Evolutionary conservation across 192 early-diverging fungal genomes (phyloP).

Genomic region (Linnemannia elongata): DNA sequence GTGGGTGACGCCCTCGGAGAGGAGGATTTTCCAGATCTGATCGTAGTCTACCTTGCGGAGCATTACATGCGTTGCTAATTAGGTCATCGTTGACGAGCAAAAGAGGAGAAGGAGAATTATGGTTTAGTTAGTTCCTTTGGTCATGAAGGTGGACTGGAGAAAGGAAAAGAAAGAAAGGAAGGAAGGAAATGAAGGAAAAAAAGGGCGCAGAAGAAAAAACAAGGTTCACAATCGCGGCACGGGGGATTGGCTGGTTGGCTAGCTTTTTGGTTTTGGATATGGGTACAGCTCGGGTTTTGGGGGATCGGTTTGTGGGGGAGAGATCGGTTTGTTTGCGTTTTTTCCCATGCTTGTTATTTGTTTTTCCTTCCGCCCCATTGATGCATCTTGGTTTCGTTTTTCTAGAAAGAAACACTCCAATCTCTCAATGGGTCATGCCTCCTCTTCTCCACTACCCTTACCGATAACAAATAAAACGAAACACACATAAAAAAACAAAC

Average conservation of each 20-base stretch:
- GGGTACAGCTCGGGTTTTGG: background rate
- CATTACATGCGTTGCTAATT: slow-evolving; percentile 60
- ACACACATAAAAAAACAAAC: background rate
- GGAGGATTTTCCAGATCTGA: slow-evolving; percentile 64
- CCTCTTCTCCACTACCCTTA: background rate
- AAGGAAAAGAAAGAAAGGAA: slow-evolving; percentile 14
- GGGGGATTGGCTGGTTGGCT: background rate
- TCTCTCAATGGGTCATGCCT: background rate
- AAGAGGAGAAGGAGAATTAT: background rate
- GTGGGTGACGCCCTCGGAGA: slow-evolving; percentile 65
- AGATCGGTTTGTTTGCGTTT: background rate
- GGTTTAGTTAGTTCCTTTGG: background rate
- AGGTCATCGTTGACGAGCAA: background rate
- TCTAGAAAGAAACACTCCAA: background rate
- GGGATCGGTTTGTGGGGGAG: too few relatives aligned
- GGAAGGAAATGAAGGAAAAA: background rate
- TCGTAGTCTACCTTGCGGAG: slow-evolving; percentile 70
- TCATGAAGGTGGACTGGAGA: slow-evolving; percentile 39
- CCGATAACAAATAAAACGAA: background rate
- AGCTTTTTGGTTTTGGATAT: background rate
- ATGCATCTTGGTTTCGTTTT: background rate
- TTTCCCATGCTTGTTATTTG: background rate
- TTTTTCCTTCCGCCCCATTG: background rate
- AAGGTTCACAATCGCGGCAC: background rate
- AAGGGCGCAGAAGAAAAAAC: background rate